Conservation (phyloP, 768 basidiomycete genomes). For the Cystofilobasidium capitatum region DNA sequence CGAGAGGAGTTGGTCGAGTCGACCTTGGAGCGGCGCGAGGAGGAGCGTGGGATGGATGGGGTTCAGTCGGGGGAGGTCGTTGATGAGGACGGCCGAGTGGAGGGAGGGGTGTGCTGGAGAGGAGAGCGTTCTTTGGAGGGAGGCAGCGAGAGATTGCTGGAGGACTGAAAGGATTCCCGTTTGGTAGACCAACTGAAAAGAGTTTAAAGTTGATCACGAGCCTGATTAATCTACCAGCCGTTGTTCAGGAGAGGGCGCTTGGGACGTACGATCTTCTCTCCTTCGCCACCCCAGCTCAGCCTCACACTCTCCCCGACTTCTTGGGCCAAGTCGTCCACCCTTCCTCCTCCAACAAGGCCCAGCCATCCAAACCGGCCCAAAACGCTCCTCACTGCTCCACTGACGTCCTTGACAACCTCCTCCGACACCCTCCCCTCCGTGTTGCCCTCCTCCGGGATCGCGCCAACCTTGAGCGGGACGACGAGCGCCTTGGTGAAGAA, state of each 20-base stretch:
- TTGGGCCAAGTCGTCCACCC: not conserved
- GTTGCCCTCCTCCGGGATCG: not conserved
- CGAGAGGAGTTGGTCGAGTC: not conserved
- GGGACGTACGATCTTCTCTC: not conserved
- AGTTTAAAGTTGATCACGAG: too few species aligned
- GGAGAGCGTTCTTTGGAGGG: not conserved
- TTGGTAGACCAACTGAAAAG: not conserved
- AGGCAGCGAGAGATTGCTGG: not conserved
- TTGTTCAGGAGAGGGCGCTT: not conserved
- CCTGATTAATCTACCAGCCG: not conserved
- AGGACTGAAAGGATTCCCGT: slow-evolving; percentile 2
- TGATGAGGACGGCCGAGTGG: not conserved
- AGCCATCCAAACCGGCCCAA: not conserved
- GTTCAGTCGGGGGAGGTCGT: not conserved
- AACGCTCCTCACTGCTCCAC: not conserved
- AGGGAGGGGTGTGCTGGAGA: not conserved
- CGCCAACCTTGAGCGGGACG: not conserved
- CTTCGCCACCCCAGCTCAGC: not conserved
- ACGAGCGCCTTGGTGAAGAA: not conserved
- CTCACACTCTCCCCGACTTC: not conserved
- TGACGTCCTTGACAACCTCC: not conserved
- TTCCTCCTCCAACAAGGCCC: not conserved
- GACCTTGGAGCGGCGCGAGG: not conserved
- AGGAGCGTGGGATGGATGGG: not conserved
- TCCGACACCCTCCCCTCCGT: not conserved